Conservation (phyloP, 164 flowering plant genomes). For the Buxus sempervirens region DNA sequence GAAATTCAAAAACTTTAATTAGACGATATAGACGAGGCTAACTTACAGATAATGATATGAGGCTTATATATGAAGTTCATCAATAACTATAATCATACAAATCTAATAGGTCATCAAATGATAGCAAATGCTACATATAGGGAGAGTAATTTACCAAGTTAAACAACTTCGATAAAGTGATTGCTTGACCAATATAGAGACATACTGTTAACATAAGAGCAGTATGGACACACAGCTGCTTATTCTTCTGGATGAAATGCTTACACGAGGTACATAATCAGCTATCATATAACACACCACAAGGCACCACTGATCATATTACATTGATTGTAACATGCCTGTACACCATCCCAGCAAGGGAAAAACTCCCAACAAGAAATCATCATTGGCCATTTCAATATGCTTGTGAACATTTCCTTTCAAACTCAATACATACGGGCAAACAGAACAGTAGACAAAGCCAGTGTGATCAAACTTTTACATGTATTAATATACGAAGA, state of each 20-base stretch:
- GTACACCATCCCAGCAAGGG: background rate
- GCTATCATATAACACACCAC: slow-evolving; percentile 6
- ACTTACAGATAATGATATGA: too few relatives aligned
- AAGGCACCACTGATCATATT: slow-evolving; percentile 1
- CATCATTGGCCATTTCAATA: slow-evolving; percentile 42
- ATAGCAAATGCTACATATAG: too few relatives aligned
- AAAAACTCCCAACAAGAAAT: slow-evolving; percentile 1
- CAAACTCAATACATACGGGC: slow-evolving; percentile 45
- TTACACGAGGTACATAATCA: background rate
- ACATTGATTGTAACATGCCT: background rate
- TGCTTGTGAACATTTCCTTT: slow-evolving; percentile 66
- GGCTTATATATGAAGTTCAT: too few relatives aligned
- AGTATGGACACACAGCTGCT: background rate
- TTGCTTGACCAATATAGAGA: too few relatives aligned
- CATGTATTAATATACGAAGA: background rate
- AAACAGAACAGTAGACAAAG: background rate
- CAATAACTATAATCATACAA: too few relatives aligned
- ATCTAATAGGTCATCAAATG: too few relatives aligned
- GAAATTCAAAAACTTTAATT: too few relatives aligned
- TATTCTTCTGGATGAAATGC: background rate
- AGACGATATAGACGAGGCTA: too few relatives aligned
- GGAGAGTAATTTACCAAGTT: too few relatives aligned
- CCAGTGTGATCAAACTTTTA: background rate
- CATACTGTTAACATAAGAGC: too few relatives aligned
- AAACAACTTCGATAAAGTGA: too few relatives aligned